phyloP scores from a whole-genome alignment of 2,329 filamentous ascomycete species.

The Fusarium citri region DNA sequence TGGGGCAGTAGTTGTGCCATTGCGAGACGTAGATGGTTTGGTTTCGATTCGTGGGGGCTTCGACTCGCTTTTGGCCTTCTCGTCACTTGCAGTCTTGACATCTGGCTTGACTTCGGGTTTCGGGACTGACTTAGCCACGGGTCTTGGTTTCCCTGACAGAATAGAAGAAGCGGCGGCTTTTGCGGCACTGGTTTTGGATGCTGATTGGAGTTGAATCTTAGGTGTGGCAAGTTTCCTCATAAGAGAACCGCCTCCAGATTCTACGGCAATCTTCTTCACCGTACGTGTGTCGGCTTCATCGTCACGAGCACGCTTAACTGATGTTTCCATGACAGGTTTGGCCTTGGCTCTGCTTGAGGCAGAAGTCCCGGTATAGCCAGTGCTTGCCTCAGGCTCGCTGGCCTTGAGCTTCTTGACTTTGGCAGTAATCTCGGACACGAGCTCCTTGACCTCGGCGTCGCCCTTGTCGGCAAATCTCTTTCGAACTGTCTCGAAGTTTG shows the following conservation, averaged over 20 bases:
- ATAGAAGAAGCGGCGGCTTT: constrained; percentile 51
- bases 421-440: constrained; percentile 68
- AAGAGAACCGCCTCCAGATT: constrained; percentile 53
- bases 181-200: constrained; percentile 47
- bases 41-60: constrained; percentile 48
- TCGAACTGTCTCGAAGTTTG: constrained; percentile 74
- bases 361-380: constrained; percentile 56
- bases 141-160: constrained; percentile 62
- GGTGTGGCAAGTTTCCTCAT: constrained; percentile 56
- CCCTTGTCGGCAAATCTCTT: constrained; percentile 73
- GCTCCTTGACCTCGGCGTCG: constrained; percentile 71
- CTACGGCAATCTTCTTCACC: constrained; percentile 58
- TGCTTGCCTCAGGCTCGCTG: constrained; percentile 50
- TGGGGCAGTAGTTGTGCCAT: constrained; percentile 44
- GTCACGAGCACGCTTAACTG: constrained; percentile 54
- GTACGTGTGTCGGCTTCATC: constrained; percentile 55
- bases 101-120: constrained; percentile 53
- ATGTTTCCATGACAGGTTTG: constrained; percentile 48
- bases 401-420: constrained; percentile 58
- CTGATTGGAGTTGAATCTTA: constrained; percentile 49
- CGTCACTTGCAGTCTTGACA: constrained; percentile 45
- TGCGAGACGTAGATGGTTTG: constrained; percentile 46
- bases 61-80: constrained; percentile 49
- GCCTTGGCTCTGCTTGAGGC: constrained; percentile 54
- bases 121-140: constrained; percentile 54